phyloP scores from a whole-genome alignment of 768 basidiomycete species.

The Kwoniella botswanensis region DNA sequence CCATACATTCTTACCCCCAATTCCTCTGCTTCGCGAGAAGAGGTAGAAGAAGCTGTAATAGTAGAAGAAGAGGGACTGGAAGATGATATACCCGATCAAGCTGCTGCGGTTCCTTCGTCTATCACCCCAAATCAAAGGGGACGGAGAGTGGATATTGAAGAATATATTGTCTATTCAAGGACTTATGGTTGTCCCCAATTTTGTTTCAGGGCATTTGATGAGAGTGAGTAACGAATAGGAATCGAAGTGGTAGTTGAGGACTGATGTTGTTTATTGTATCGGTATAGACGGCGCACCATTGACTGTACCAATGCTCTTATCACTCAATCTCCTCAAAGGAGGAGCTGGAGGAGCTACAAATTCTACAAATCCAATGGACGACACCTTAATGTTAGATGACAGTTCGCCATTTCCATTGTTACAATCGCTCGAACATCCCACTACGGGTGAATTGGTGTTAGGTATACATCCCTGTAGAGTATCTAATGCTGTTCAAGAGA shows the following conservation, averaged over 20 bases:
- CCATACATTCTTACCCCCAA: not conserved
- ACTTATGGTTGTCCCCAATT: conserved; percentile 32
- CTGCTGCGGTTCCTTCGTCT: conserved; percentile 57
- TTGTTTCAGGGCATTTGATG: conserved; percentile 33
- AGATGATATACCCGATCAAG: conserved; percentile 57
- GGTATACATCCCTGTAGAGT: conserved; percentile 35
- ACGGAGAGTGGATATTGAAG: conserved; percentile 21
- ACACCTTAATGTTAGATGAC: not conserved
- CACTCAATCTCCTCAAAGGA: conserved; percentile 10
- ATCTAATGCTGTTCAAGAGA: conserved; percentile 25
- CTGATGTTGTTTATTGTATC: not conserved
- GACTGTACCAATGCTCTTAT: conserved; percentile 7
- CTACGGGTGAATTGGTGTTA: conserved; percentile 26
- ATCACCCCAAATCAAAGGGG: not conserved
- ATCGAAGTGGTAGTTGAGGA: not conserved
- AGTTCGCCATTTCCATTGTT: conserved; percentile 32
- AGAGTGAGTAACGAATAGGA: conserved; percentile 22
- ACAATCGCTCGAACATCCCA: conserved; percentile 31
- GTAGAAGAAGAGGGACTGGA: conserved; percentile 19
- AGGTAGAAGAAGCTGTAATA: conserved; percentile 13
- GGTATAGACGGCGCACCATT: conserved; percentile 26
- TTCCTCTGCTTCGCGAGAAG: not conserved
- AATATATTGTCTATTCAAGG: conserved; percentile 28
- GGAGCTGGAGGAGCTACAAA: no score
- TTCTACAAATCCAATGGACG: not conserved